Base-by-base conservation (phyloP, 2,329 filamentous ascomycete genomes). In the Fusarium lyarnte region DNA sequence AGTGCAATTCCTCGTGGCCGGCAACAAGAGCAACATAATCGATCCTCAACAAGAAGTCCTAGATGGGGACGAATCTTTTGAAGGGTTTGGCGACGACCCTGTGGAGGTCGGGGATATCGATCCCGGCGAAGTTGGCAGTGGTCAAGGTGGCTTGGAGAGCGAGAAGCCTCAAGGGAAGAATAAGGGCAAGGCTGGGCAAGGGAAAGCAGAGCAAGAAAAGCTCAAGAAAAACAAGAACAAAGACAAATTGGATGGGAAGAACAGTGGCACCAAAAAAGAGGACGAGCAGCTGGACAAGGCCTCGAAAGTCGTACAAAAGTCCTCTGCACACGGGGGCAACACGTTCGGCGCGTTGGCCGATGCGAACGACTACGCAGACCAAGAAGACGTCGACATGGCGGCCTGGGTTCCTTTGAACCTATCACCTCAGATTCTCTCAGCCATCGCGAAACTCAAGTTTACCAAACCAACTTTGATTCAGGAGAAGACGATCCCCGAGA, bases 381-480 rank as follows among this genome's bases (percentile, higher is more conserved):
- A 90, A 66, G 74, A 89, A 59, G 91, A 89, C 36, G 85, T 90
- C 19, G 80, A 96, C 78, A 87, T 97, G 58, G 93, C 93, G 19
- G 91, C 89, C 33, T 99, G 96, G 96, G 86, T 89, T 63, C 83
- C 88, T 12, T 83, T 99, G 39, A 88, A 91, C 9, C 85, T 99
- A 5, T 95, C 93, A 2, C 85, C 92, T 1, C 86, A 89, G 55
- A 88, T 93, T 2, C 84, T 97, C 23, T 90, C 91, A 4, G 90
- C 94, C 21, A 84, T 99, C 36, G 91, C 94, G 5, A 92, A 91
- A 74, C 85, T 98, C 69, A 92, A 92, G 64, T 98, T 98, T 79
- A 79, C 87, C 8, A 91, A 89, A 65, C 96, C 96, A 2, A 98
- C 95, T 1, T 83, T 88, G 1, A 97, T 99, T 64, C 96, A 99